Evolutionary conservation across 2,329 filamentous ascomycete species (phyloP), one percentile per base, ranked within the genome.

Genomic region (Cladophialophora yegresii): DNA sequence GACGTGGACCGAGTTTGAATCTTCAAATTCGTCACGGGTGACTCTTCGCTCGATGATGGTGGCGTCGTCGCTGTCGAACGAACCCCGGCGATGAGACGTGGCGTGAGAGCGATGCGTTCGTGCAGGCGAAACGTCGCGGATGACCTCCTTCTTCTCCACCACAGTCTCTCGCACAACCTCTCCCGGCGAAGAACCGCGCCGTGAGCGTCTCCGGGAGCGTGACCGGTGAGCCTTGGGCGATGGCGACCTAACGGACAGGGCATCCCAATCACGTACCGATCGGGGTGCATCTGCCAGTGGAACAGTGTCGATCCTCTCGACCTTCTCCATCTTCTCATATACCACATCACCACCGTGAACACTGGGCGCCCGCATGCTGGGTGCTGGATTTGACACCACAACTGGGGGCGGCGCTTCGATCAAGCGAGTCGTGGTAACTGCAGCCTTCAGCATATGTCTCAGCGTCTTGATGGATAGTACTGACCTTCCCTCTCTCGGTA

Each of bases 401-500:
- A 43, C 16, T 50, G 47, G 20, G 45, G 72, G 70, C 20, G 72
- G 70, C 32, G 71, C 68, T 70, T 75, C 73, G 30, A 75, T 72
- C 61, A 73, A 61, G 20, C 73, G 72, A 53, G 72, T 73, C 8
- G 71, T 73, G 32, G 33, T 61, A 10, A 64, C 68, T 69, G 62
- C 23, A 47, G 51, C 30, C 23, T 22, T 67, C 67, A 53, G 54
- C 20, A 60, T 53, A 26, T 23, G 55, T 10, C 36, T 54, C 26
- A 30, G 22, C 32, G 6, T 16, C 12, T 36, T 8, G 50, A 32
- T 10, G 13, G 16, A 22, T 16, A 28, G 16, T 32, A 57, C 69
- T 62, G 51, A 71, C 63, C 63, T 68, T 71, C 64, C 62, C 68
- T 63, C 56, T 67, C 70, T 62, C 71, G 87, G 77, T 91, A 92